Base-by-base conservation (phyloP, 139 green algal species). In the Auxenochlorella pyrenoidosa region DNA sequence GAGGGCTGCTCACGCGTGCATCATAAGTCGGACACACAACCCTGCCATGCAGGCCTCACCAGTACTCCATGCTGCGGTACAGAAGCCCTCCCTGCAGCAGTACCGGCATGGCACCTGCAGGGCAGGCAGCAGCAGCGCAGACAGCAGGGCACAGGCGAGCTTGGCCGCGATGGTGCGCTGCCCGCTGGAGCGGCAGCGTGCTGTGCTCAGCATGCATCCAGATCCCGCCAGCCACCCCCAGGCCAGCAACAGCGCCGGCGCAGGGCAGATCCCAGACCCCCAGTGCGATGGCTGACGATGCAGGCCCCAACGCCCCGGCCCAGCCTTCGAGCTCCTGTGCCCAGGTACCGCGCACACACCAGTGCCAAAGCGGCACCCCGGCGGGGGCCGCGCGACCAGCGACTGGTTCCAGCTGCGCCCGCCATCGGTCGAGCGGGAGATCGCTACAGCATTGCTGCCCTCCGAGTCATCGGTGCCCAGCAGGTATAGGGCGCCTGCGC, bases 41-140 rank as follows among this genome's bases (percentile, higher is more conserved):
- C n/a, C n/a, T n/a, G n/a, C n/a, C 47, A 44, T 44, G 43, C 41
- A 40, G 36, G 75, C 43, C 86, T 18, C 86, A 84, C 79, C 86
- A 87, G n/a, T 77, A 41, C 79, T 89, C 86, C 36, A 89, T 77
- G 38, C 68, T 59, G 0, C 79, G 79, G 22, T 43, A 89, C n/a
- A 89, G 68, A 10, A 70, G 13, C n/a, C 86, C 86, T 2, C 34
- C 54, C 5, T 75, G 32, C 0, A 47, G 28, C 70, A 89, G 68
- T 34, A 89, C 70, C 1, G 86, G 86, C 79, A 86, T 65, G 10
- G 79, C 32, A 38, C 84, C 84, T 88, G 84, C 75, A 47, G 40
- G 5, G 19, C n/a, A 0, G 21, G 26, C 12, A 12, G 32, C 3
- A 43, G 32, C n/a, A 36, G 28, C 15, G 38, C 18, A 51, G 38